Conservation (phyloP, 1,139 yeast genomes). For the Suhomyces chickasaworum region DNA sequence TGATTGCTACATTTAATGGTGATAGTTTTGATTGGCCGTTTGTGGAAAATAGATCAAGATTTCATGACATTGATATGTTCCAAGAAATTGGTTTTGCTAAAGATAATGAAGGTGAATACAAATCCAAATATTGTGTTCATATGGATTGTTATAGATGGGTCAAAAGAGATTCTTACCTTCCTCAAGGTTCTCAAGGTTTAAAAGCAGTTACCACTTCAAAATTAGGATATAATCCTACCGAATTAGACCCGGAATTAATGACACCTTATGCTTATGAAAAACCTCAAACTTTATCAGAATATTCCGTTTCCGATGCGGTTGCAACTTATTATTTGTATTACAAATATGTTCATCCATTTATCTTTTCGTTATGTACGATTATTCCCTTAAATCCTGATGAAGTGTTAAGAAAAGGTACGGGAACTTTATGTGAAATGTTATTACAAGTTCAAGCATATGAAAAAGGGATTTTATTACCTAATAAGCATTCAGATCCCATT, state of each 20-base stretch:
- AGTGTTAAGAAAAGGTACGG: constrained; percentile 94
- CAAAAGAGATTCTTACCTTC: constrained; percentile 95
- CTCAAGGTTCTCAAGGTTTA: constrained; percentile 98
- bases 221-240: constrained; percentile 94
- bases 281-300: constrained; percentile 91
- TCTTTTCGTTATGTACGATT: constrained; percentile 92
- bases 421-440: constrained; percentile 97
- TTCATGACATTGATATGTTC: constrained; percentile 85
- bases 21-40: constrained; percentile 99
- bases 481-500: constrained; percentile 88
- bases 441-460: constrained; percentile 95
- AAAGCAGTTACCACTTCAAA: constrained; percentile 97
- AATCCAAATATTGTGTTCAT: constrained; percentile 89
- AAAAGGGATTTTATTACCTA: constrained; percentile 76
- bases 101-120: constrained; percentile 90
- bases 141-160: constrained; percentile 99
- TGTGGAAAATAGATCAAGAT: constrained; percentile 82
- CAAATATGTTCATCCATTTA: constrained; percentile 97
- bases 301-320: constrained; percentile 98
- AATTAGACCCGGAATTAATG: constrained; percentile 96
- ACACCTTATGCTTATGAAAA: constrained; percentile 94
- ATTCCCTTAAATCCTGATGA: constrained; percentile 97
- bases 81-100: constrained; percentile 93
- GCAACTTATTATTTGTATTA: constrained; percentile 95
- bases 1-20: constrained; percentile 96